Conservation (phyloP, 495 filamentous ascomycete species). For the Aspergillus egyptiacus region DNA sequence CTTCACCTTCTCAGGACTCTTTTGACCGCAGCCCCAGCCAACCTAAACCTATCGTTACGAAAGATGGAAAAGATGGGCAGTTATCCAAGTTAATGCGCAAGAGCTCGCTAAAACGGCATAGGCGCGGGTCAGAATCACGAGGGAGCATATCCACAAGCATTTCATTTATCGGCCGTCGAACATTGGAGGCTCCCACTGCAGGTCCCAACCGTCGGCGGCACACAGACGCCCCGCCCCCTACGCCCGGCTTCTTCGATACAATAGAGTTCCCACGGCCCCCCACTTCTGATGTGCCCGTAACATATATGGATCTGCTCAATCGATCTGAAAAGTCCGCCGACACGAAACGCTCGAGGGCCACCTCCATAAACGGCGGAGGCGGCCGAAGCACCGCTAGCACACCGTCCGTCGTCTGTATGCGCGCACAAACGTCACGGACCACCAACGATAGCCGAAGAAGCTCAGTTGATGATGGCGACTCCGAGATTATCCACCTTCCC, state of each 20-base stretch:
- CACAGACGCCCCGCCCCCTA: constrained; percentile 37
- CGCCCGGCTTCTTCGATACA: constrained; percentile 29
- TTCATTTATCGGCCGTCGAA: constrained; percentile 20
- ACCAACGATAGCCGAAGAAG: constrained; percentile 20
- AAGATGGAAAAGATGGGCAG: constrained; percentile 26
- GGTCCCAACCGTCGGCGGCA: constrained; percentile 31
- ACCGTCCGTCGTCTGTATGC: constrained; percentile 34
- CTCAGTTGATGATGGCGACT: constrained; percentile 31
- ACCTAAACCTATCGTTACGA: constrained; percentile 17
- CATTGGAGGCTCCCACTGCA: constrained; percentile 4
- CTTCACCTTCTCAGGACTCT: constrained; percentile 23
- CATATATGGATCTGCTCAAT: constrained; percentile 32
- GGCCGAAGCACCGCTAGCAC: constrained; percentile 13
- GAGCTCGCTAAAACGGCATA: constrained; percentile 32
- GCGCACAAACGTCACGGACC: constrained; percentile 30
- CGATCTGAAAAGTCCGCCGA: constrained; percentile 18
- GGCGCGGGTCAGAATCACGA: constrained; percentile 26
- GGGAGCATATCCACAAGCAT: constrained; percentile 34
- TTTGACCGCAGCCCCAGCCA: constrained; percentile 17
- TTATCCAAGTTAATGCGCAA: constrained; percentile 29
- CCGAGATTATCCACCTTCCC: constrained; percentile 37
- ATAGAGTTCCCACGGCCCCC: constrained; percentile 6
- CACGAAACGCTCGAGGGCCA: background rate
- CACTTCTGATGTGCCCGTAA: constrained; percentile 20
- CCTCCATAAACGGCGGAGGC: background rate